These are phyloP conservation scores for Ophiocordyceps sinensis DNA, from an alignment of 2,329 filamentous ascomycete species.

Conservation along the genomic window DNA sequence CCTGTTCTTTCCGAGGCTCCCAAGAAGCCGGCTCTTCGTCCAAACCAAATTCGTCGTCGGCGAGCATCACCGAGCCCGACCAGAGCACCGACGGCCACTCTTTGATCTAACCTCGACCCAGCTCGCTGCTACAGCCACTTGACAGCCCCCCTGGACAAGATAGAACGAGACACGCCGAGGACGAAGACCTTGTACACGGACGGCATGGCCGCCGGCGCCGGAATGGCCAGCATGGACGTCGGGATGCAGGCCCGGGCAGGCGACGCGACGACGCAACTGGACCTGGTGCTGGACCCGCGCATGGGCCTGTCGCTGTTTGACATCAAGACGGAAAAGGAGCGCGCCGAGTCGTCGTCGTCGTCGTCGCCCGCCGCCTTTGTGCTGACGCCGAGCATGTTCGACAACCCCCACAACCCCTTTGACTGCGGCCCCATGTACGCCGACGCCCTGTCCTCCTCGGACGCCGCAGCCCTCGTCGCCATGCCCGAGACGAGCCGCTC, in stretches of 20 bases:
- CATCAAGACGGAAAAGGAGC: constrained; percentile 3
- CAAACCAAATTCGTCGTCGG: too few species aligned
- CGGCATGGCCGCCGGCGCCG: constrained; percentile 4
- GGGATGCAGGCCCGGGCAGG: not conserved
- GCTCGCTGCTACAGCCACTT: too few species aligned
- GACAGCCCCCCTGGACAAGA: too few species aligned
- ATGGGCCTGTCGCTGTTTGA: constrained; percentile 2
- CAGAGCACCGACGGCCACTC: too few species aligned
- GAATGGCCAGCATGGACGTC: not conserved
- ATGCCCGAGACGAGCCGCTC: too few species aligned
- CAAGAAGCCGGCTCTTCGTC: too few species aligned
- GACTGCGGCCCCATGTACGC: not conserved
- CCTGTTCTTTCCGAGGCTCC: too few species aligned
- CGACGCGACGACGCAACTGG: not conserved
- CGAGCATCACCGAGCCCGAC: too few species aligned
- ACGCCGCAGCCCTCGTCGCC: too few species aligned
- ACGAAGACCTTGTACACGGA: too few species aligned
- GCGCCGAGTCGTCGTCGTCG: not conserved
- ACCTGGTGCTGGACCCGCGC: constrained; percentile 1
- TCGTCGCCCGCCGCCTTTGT: not conserved
- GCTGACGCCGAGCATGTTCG: constrained; percentile 4
- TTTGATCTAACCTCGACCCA: too few species aligned
- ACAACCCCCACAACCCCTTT: not conserved
- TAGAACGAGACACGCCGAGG: too few species aligned
- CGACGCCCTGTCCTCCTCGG: not conserved